phyloP scores from a whole-genome alignment of 2,329 filamentous ascomycete species.

The Cladosporium colombiae region DNA sequence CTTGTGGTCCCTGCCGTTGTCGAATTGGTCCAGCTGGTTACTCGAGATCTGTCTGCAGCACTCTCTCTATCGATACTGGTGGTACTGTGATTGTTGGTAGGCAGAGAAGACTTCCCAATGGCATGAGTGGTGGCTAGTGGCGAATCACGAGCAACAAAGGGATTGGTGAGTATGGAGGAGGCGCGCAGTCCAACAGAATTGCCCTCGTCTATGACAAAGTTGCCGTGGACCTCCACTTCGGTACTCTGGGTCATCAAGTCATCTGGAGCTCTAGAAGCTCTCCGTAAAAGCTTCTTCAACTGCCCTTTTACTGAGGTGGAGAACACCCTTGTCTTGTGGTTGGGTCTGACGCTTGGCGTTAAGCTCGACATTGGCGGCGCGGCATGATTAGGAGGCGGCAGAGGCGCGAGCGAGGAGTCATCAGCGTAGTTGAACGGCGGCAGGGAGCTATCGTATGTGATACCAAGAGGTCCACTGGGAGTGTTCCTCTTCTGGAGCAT shows the following conservation, averaged over 20 bases:
- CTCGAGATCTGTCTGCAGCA: slow-evolving; percentile 59
- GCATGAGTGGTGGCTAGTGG: neutral
- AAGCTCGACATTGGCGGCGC: neutral
- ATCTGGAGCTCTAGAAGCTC: slow-evolving; percentile 40
- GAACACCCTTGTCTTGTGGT: slow-evolving; percentile 50
- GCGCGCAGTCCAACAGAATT: neutral
- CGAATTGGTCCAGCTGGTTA: slow-evolving; percentile 73
- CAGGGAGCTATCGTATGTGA: slow-evolving; percentile 31
- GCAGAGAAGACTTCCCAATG: slow-evolving; percentile 26
- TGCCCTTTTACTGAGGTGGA: slow-evolving; percentile 64
- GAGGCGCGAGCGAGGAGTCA: slow-evolving; percentile 21
- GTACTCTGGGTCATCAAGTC: slow-evolving; percentile 32
- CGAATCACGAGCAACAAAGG: slow-evolving; percentile 6
- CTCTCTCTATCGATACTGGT: slow-evolving; percentile 43
- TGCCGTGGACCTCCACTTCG: neutral
- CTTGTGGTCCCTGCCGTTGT: slow-evolving; percentile 57
- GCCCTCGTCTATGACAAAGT: neutral
- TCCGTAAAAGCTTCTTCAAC: slow-evolving; percentile 59
- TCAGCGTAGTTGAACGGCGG: slow-evolving; percentile 33
- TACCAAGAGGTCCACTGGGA: neutral
- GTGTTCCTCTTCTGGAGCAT: slow-evolving; percentile 35
- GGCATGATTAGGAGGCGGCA: slow-evolving; percentile 17
- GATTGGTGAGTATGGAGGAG: slow-evolving; percentile 5
- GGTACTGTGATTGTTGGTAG: slow-evolving; percentile 48
- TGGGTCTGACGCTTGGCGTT: slow-evolving; percentile 45